Base-by-base conservation (phyloP, 1,284 basidiomycete species). In the Pisolithus thermaeus region DNA sequence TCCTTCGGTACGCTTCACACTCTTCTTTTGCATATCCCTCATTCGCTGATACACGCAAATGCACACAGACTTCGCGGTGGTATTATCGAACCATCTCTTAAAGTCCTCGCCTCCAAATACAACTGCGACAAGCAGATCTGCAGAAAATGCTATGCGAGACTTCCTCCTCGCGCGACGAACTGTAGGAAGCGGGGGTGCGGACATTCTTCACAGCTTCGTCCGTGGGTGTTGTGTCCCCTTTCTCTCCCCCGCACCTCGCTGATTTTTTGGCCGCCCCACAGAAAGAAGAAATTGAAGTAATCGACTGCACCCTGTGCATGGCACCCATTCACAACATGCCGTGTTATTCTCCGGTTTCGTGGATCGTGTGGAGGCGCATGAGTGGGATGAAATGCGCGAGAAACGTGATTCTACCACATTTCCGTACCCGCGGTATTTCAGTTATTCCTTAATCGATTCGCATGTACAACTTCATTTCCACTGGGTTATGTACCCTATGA, bases 101-200 rank as follows among this genome's bases (percentile, higher is more conserved):
- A 97, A 77, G 92, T 94, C 51, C 84, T 98, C 58, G 96, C 96
- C 56, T 80, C 85, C 70, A 97, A 96, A 75, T 95, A 95, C 83
- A 97, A 97, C 76, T 94, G 92, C 72, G 92, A 94, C 75, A 94
- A 95, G 80, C 90, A 94, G 71, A 97, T 98, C 68, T 99, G 96
- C 85, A 94, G 96, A 74, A 98, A 98, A 77, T 98, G 97, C 81
- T 99, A 99, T 76, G 96, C 96, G 51, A 96, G 97, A 69, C 94
- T 98, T 63, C 95, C 96, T 62, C 95, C 94, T 53, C 93, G 96
- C 76, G 96, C 96, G 44, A 97, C 94, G 79, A 98, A 98, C 85
- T 99, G 96, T 86, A 83, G 94, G 70, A 96, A 97, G 79, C 78
- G 88, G 59, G 78, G 80, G 61, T 95, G 92, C 68, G 93, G 93